phyloP scores from a whole-genome alignment of 345 rosid species.

The Pistacia vera region DNA sequence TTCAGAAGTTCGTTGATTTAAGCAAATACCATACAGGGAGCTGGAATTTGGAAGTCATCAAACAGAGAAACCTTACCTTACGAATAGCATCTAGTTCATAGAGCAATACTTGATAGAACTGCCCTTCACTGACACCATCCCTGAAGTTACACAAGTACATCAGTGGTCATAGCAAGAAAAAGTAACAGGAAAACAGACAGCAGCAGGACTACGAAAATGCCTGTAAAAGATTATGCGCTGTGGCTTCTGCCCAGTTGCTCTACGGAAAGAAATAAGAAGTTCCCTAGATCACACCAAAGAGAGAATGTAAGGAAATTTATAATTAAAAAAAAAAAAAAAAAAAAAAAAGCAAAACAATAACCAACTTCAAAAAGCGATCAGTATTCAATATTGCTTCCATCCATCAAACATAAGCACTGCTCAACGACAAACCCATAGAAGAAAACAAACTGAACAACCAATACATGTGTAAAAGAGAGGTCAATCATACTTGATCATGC shows the following conservation, averaged over 20 bases:
- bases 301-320: neutral
- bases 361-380: neutral
- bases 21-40: neutral
- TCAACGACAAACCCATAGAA: neutral
- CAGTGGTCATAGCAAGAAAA: neutral
- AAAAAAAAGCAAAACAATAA: neutral
- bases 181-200: neutral
- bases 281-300: conserved; percentile 51
- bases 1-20: neutral
- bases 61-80: conserved; percentile 49
- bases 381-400: neutral
- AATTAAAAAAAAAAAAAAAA: neutral
- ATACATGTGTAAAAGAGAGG: neutral
- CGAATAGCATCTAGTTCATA: conserved; percentile 98
- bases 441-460: neutral
- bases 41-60: neutral
- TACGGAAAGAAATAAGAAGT: conserved; percentile 88
- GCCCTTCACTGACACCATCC: conserved; percentile 99
- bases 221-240: conserved; percentile 95
- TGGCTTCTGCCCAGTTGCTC: conserved; percentile 96
- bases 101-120: conserved; percentile 90
- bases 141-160: conserved; percentile 35
- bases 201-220: conserved; percentile 26
- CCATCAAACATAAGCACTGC: neutral
- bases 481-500: conserved; percentile 86